phyloP scores from a whole-genome alignment of 2,329 filamentous ascomycete genomes.

The Sarocladium brachiariae region DNA sequence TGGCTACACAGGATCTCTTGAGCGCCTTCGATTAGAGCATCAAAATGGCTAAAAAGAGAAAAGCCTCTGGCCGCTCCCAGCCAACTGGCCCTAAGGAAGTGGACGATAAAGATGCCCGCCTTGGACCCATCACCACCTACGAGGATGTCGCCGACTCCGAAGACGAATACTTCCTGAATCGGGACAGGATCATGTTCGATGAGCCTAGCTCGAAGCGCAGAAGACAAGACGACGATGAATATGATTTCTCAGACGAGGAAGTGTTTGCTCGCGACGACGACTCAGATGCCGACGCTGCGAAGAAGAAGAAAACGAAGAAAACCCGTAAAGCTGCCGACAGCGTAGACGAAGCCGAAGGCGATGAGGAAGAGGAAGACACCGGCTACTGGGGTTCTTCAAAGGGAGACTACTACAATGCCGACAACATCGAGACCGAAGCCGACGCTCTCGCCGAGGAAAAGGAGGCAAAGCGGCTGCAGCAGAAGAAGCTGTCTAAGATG shows the following conservation, averaged over 20 bases:
- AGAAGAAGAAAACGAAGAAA: slow-evolving; percentile 16
- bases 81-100: slow-evolving; percentile 47
- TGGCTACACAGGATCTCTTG: background rate
- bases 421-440: slow-evolving; percentile 58
- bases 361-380: slow-evolving; percentile 49
- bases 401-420: slow-evolving; percentile 89
- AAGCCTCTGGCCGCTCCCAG: slow-evolving; percentile 48
- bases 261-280: slow-evolving; percentile 44
- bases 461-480: slow-evolving; percentile 80
- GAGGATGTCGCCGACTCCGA: slow-evolving; percentile 90
- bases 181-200: slow-evolving; percentile 80
- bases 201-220: slow-evolving; percentile 75
- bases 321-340: slow-evolving; percentile 23
- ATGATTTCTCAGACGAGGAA: slow-evolving; percentile 58
- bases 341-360: slow-evolving; percentile 49
- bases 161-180: slow-evolving; percentile 84
- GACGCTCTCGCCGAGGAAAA: slow-evolving; percentile 83
- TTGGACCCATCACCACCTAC: slow-evolving; percentile 55
- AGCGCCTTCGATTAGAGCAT: background rate
- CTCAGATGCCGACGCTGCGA: slow-evolving; percentile 27
- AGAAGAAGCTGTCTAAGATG: slow-evolving; percentile 87
- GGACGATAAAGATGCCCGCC: slow-evolving; percentile 51
- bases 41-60: slow-evolving; percentile 62
- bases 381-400: slow-evolving; percentile 83
- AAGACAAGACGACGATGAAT: slow-evolving; percentile 63